phyloP scores from a whole-genome alignment of 371 early-diverging fungal species.

The Batkoa obscura region DNA sequence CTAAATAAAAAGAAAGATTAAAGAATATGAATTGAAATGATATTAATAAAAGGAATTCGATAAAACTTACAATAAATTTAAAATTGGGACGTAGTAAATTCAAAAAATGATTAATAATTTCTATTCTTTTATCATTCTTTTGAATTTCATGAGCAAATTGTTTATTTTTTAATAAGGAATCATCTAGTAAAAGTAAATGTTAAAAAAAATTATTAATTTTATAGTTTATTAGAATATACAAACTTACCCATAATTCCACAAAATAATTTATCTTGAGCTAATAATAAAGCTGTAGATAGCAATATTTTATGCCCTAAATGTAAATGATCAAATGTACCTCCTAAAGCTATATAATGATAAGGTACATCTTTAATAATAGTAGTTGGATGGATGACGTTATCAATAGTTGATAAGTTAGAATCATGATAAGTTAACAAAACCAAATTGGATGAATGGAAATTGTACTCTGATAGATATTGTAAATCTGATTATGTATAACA shows the following conservation, averaged over 20 bases:
- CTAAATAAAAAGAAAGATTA: too few species aligned
- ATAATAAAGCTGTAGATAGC: slow-evolving; percentile 58
- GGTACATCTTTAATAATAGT: too few species aligned
- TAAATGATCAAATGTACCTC: slow-evolving; percentile 95
- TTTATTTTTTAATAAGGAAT: slow-evolving; percentile 48
- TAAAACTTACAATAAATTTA: neutral
- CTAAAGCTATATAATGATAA: too few species aligned
- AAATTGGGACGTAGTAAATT: slow-evolving; percentile 26
- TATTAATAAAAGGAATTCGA: too few species aligned
- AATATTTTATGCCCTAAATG: slow-evolving; percentile 90
- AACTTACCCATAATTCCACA: slow-evolving; percentile 56
- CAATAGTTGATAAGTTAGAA: too few species aligned
- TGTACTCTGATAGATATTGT: too few species aligned
- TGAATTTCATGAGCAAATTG: slow-evolving; percentile 45
- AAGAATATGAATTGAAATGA: too few species aligned
- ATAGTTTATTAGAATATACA: neutral
- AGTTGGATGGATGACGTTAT: too few species aligned
- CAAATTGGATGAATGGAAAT: too few species aligned
- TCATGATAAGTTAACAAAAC: too few species aligned
- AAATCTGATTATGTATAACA: too few species aligned
- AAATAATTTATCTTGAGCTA: slow-evolving; percentile 30
- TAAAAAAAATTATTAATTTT: slow-evolving; percentile 3
- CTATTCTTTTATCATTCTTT: slow-evolving; percentile 37
- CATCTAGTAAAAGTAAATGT: slow-evolving; percentile 16
- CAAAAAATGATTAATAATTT: slow-evolving; percentile 35